phyloP scores from a whole-genome alignment of 495 filamentous ascomycete genomes.

The Aspergillus campestris region DNA sequence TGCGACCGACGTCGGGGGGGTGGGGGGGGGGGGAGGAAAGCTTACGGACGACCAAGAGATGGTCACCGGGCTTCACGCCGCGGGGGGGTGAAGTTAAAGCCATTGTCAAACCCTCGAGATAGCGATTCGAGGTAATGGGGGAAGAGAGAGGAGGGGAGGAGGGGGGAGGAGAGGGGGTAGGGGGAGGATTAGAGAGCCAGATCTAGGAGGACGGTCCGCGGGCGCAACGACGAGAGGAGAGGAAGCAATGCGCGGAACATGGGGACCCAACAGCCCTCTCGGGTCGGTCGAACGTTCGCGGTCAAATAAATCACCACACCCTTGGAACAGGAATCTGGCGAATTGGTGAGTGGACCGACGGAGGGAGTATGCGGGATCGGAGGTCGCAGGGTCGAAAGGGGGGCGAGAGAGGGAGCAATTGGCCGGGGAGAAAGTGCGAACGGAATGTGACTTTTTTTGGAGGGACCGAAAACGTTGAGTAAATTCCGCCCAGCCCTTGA shows the following conservation, averaged over 20 bases:
- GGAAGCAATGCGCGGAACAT: too few relatives aligned
- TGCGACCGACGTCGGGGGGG: conserved; percentile 4
- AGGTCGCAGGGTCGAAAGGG: too few relatives aligned
- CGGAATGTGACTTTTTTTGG: not conserved
- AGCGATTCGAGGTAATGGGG: not conserved
- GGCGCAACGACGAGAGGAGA: not conserved
- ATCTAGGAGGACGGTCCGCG: not conserved
- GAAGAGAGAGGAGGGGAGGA: not conserved
- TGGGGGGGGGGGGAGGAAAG: conserved; percentile 16
- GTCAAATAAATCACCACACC: too few relatives aligned
- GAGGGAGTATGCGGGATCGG: too few relatives aligned
- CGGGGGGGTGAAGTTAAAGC: conserved; percentile 30
- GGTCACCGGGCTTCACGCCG: conserved; percentile 54
- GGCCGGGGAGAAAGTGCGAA: not conserved
- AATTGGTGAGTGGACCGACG: too few relatives aligned
- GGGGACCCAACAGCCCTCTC: too few relatives aligned
- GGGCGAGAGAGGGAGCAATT: too few relatives aligned
- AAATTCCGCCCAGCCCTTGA: not conserved
- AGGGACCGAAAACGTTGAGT: not conserved
- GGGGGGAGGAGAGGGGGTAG: not conserved
- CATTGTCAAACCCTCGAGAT: conserved; percentile 19
- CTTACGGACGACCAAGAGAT: conserved; percentile 72
- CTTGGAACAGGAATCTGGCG: too few relatives aligned
- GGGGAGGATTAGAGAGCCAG: conserved; percentile 1
- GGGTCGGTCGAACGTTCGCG: too few relatives aligned